Conservation (phyloP, 1,139 yeast species). For the Suhomyces panamericanus region DNA sequence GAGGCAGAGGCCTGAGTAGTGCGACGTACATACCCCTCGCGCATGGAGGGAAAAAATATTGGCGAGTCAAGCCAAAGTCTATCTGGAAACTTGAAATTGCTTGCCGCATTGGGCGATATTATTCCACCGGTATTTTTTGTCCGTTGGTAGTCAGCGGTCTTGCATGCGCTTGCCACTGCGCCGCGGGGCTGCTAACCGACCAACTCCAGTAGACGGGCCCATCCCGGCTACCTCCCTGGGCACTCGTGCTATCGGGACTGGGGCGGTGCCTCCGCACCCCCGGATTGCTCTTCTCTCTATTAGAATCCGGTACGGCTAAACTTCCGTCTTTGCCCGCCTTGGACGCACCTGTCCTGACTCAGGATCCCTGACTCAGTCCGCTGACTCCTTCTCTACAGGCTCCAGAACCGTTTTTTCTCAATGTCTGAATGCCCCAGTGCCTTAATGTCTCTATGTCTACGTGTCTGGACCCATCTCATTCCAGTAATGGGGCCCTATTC, state of each 20-base stretch:
- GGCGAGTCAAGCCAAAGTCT: background rate
- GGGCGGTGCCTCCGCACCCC: too few relatives aligned
- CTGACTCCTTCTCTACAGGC: too few relatives aligned
- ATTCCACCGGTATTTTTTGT: background rate
- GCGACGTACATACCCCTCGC: conserved; percentile 3
- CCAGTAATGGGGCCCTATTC: background rate
- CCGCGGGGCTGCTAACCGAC: background rate
- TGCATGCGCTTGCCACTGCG: background rate
- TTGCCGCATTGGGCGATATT: conserved; percentile 6
- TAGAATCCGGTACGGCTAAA: too few relatives aligned
- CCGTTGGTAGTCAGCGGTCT: conserved; percentile 5
- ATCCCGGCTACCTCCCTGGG: background rate
- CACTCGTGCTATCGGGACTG: background rate
- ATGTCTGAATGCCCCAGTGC: background rate
- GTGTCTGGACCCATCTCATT: background rate
- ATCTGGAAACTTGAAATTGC: conserved; percentile 10
- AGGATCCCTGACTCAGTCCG: too few relatives aligned
- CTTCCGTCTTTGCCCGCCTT: too few relatives aligned
- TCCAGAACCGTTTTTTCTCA: background rate
- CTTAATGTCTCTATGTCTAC: background rate
- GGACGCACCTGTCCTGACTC: too few relatives aligned
- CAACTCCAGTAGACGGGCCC: background rate
- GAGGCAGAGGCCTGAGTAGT: conserved; percentile 1
- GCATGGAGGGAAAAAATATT: background rate
- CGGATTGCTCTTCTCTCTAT: too few relatives aligned